Evolutionary conservation across 352 stramenopile genomes (phyloP).

Genomic region (Globisporangium acanthophoron): DNA sequence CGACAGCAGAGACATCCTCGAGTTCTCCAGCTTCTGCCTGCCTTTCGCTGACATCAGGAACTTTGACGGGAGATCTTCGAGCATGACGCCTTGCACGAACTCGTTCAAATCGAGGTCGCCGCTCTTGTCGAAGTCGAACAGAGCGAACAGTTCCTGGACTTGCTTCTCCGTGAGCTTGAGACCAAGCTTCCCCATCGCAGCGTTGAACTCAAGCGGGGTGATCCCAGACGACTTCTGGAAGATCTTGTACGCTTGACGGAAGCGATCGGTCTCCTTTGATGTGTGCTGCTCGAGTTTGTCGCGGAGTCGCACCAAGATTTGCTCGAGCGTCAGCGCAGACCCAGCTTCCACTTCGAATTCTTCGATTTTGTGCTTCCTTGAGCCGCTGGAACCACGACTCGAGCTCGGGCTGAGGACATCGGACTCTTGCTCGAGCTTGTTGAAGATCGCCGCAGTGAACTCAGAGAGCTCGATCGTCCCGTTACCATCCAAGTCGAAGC

Average conservation of each 20-base stretch:
- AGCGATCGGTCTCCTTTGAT: slow-evolving; percentile 63
- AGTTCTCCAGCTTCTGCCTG: slow-evolving; percentile 47
- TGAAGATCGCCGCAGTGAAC: slow-evolving; percentile 54
- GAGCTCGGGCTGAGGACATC: slow-evolving; percentile 11
- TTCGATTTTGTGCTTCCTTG: background rate
- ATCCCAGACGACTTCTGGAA: slow-evolving; percentile 66
- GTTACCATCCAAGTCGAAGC: slow-evolving; percentile 52
- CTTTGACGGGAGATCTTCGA: slow-evolving; percentile 58
- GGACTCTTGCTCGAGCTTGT: slow-evolving; percentile 25
- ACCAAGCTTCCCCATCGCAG: slow-evolving; percentile 44
- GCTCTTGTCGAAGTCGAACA: slow-evolving; percentile 75
- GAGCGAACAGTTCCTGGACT: slow-evolving; percentile 50
- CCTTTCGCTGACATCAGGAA: slow-evolving; percentile 55
- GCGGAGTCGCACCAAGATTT: slow-evolving; percentile 48
- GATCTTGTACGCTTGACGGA: slow-evolving; percentile 69
- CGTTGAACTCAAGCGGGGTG: slow-evolving; percentile 42
- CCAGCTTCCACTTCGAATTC: slow-evolving; percentile 29
- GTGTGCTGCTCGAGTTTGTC: slow-evolving; percentile 63
- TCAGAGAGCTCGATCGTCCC: slow-evolving; percentile 63
- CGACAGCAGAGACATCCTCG: slow-evolving; percentile 35
- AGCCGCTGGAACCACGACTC: background rate
- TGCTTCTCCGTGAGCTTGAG: slow-evolving; percentile 50
- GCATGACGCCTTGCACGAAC: slow-evolving; percentile 72
- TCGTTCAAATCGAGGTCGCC: slow-evolving; percentile 77
- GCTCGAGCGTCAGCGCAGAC: slow-evolving; percentile 38